Evolutionary conservation across 441 rosid genomes (phyloP).

Genomic region (Pelargonium fulgidum): DNA sequence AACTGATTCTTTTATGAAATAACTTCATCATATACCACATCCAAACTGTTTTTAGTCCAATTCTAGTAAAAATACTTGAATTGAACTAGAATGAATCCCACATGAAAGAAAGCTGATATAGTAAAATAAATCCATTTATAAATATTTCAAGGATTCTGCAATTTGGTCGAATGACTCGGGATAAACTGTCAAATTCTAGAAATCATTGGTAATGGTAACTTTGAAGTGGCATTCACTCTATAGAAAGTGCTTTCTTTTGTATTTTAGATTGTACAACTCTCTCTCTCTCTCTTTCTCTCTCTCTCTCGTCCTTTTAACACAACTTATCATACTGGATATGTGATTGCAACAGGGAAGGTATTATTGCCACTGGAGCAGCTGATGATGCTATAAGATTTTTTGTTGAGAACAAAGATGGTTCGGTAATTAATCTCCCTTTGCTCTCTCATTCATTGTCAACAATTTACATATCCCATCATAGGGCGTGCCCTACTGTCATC

Average conservation of each 20-base stretch:
- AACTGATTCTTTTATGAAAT: too few relatives aligned
- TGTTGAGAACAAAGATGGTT: constrained; percentile 43
- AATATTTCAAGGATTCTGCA: constrained; percentile 9
- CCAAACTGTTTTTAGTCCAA: too few relatives aligned
- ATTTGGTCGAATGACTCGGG: background rate
- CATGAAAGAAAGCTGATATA: too few relatives aligned
- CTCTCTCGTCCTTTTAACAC: constrained; percentile 12
- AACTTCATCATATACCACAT: too few relatives aligned
- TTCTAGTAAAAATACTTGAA: background rate
- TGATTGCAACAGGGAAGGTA: constrained; percentile 55
- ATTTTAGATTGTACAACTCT: background rate
- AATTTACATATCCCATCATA: background rate
- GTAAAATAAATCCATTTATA: constrained; percentile 5
- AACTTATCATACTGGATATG: constrained; percentile 9
- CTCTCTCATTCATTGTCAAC: constrained; percentile 3
- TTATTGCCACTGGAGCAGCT: constrained; percentile 91
- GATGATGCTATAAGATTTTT: constrained; percentile 83
- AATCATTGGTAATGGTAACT: background rate
- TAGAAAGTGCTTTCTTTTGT: background rate
- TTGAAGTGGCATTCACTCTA: background rate
- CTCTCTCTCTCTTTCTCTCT: background rate
- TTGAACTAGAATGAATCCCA: background rate
- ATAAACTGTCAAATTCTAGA: background rate
- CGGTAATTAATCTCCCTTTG: constrained; percentile 34
- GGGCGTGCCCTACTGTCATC: background rate